A percentile compares a stretch with the other conserved stretches of the same genome.
These are phyloP conservation scores for Herpotrichia juniperi DNA, from an alignment of 2,329 filamentous ascomycete genomes.

Conservation along the genomic window DNA sequence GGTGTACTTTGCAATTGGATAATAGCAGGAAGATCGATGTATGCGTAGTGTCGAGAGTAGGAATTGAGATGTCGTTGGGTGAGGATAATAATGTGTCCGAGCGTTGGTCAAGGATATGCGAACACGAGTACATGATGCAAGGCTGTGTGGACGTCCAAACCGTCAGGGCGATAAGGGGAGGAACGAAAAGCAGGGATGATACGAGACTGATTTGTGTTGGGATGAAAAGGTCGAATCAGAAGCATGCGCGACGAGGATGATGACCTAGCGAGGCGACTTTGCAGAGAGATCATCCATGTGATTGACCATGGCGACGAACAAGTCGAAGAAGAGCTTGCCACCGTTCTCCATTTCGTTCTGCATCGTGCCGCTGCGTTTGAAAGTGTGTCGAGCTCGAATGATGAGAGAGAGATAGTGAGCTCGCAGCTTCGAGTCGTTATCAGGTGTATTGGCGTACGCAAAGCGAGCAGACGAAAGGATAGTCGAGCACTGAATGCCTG, in stretches of 20 bases:
- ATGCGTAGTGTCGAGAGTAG: background rate
- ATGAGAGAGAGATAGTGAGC: conserved; percentile 93
- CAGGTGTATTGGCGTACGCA: conserved; percentile 86
- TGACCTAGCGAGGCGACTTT: conserved; percentile 36
- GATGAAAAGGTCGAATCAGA: conserved; percentile 7
- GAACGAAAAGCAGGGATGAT: conserved; percentile 23
- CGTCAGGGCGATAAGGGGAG: conserved; percentile 13
- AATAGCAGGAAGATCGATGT: background rate
- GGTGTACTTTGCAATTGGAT: background rate
- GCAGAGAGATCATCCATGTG: conserved; percentile 64
- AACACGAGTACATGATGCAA: conserved; percentile 19
- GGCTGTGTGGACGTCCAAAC: conserved; percentile 14
- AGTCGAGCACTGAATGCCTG: conserved; percentile 81
- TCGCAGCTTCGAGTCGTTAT: conserved; percentile 86
- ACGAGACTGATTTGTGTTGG: conserved; percentile 10
- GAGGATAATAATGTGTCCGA: conserved; percentile 25
- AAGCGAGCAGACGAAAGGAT: conserved; percentile 88
- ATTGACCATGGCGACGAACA: conserved; percentile 92
- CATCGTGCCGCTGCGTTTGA: conserved; percentile 94
- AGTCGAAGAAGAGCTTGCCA: conserved; percentile 87
- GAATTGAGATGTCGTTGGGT: conserved; percentile 14
- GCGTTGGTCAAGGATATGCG: conserved; percentile 23
- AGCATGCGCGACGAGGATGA: conserved; percentile 12
- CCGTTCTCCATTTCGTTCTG: conserved; percentile 92
- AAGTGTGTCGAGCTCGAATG: conserved; percentile 83